Evolutionary conservation across 2,329 filamentous ascomycete species (phyloP), one percentile per base, ranked within the genome.

Genomic region (Aspergillus glaucus): DNA sequence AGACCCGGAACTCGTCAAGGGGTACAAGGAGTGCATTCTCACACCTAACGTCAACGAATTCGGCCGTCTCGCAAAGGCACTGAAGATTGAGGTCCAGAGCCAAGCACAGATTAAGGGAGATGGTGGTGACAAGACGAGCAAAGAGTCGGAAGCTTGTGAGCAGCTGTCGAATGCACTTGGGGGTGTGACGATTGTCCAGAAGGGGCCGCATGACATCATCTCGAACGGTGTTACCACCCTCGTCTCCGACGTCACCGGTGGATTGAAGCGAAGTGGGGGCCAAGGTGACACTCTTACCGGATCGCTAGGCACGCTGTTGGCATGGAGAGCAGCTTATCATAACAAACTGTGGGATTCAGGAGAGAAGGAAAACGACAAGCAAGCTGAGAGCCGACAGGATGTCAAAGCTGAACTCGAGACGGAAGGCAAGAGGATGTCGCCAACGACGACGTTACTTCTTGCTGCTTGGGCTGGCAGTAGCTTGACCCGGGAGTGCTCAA

Each of bases 21-120:
- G 90, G 0, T 97, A 92, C 72, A 78, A 77, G 43, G 81, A 88
- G 51, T 94, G 88, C 46, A 88, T 98, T 46, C 73, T 98, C 49
- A 98, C 93, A 39, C 93, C 93, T 1, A 98, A 98, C 55, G 86
- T 96, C 0, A 89, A 95, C 4, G 93, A 98, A 68, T 97, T 97
- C 64, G 84, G 80, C 1, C 78, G 91, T 10, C 69, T 98, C 39
- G 91, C 89, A 50, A 86, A 89, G 67, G 79, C 82, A 2, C 76
- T 93, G 50, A 81, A 82, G 3, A 74, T 95, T 47, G 79, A 89
- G 51, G 75, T 79, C 0, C 59, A 62, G 4, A 68, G 61, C 39
- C 62, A 60, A 40, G 63, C 59, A 12, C 66, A 67, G 2, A 59
- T 70, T 12, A 62, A 70, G 9, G 64, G 69, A 6, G 73, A 57